Evolutionary conservation across 805 yeast genomes (phyloP).

Genomic region (Metschnikowia aberdeeniae): DNA sequence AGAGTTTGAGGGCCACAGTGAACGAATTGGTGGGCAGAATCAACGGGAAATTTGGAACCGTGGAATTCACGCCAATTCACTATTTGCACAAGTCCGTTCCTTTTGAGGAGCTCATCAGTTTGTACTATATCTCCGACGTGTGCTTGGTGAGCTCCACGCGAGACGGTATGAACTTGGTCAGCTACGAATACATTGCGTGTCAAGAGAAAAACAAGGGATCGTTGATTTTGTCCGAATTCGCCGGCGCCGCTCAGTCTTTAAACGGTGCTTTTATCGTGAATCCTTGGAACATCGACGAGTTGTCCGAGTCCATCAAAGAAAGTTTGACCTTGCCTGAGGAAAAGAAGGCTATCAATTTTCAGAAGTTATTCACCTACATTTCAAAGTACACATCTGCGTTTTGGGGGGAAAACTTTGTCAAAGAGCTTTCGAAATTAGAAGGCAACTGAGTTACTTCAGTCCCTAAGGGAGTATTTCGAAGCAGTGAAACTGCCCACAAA

Average conservation of each 20-base stretch:
- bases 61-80: constrained; percentile 96
- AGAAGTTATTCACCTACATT: constrained; percentile 80
- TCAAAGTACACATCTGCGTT: constrained; percentile 90
- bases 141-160: constrained; percentile 92
- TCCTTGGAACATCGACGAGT: constrained; percentile 98
- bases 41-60: constrained; percentile 93
- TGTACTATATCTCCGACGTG: constrained; percentile 82
- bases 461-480: too few species aligned
- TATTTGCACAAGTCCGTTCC: constrained; percentile 90
- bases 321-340: constrained; percentile 82
- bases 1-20: constrained; percentile 85
- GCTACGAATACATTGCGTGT: constrained; percentile 95
- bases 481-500: too few species aligned
- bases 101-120: constrained; percentile 85
- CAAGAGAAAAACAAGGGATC: constrained; percentile 84
- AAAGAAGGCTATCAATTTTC: constrained; percentile 72
- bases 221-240: constrained; percentile 85
- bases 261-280: constrained; percentile 92
- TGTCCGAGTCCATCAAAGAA: constrained; percentile 80
- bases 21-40: constrained; percentile 95
- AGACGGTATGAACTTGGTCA: constrained; percentile 97
- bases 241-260: constrained; percentile 98
- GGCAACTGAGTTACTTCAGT: background rate
- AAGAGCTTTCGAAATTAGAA: constrained; percentile 56
- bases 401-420: constrained; percentile 97